Conservation (phyloP, 2,329 filamentous ascomycete genomes). For the Aspergillus neoniger region DNA sequence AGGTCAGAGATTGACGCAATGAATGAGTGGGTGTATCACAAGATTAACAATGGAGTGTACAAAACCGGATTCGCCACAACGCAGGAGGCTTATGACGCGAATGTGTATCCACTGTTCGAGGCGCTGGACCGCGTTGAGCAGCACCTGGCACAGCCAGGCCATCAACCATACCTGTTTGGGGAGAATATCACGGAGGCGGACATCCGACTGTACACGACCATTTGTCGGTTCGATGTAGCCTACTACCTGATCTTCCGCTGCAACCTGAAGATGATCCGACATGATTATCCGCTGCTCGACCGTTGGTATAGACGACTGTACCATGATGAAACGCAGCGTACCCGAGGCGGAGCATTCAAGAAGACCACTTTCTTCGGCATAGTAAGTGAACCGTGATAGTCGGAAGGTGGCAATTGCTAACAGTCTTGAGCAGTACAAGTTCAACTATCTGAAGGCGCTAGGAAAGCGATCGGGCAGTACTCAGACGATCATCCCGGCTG, state of each 20-base stretch:
- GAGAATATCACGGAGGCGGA: conserved; percentile 74
- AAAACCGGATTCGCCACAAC: conserved; percentile 74
- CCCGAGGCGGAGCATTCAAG: conserved; percentile 44
- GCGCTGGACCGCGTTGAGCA: conserved; percentile 72
- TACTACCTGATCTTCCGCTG: conserved; percentile 84
- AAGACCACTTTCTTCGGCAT: conserved; percentile 48
- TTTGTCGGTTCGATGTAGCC: conserved; percentile 68
- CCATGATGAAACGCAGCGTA: conserved; percentile 48
- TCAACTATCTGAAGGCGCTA: conserved; percentile 25
- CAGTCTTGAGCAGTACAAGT: conserved; percentile 27
- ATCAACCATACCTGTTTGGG: conserved; percentile 71
- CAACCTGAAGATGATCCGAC: conserved; percentile 63
- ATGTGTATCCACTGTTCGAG: conserved; percentile 68
- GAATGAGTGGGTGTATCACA: conserved; percentile 73
- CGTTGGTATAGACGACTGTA: conserved; percentile 51
- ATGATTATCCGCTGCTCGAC: conserved; percentile 57
- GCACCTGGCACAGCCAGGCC: conserved; percentile 56
- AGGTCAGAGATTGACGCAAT: conserved; percentile 68
- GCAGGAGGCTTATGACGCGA: conserved; percentile 73
- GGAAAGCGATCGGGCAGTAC: conserved; percentile 22
- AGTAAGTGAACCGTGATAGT: conserved; percentile 26
- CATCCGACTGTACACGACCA: conserved; percentile 68
- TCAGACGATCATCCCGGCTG: conserved; percentile 29
- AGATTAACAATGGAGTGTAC: conserved; percentile 58
- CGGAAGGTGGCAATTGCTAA: neutral